Evolutionary conservation across 176 grass and related monocot species (phyloP), one percentile per base, ranked within the genome.

Genomic region (Aechmea fasciata): DNA sequence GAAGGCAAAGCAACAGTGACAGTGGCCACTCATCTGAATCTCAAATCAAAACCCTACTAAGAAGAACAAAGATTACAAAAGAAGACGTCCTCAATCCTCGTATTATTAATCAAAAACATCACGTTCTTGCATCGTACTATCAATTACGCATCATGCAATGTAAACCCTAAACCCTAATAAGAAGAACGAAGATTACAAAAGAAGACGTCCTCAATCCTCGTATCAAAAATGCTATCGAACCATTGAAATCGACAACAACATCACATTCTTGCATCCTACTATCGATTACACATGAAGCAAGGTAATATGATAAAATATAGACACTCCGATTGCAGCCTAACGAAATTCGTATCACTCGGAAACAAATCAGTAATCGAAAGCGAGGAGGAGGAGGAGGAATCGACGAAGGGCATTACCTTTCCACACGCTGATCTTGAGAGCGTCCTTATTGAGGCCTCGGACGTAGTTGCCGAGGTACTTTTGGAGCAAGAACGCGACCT

Each of bases 341-440:
- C n/a, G 41, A 41, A 41, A 41, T 10, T n/a, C 48, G 6, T 12
- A 26, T 51, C 6, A 11, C 49, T 23, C 14, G 48, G 49, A 52
- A 6, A 28, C 13, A 9, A 72, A 48, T 57, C 20, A 18, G 28
- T 11, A 6, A 11, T 4, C 33, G 3, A 18, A 14, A 7, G 22
- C 7, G 19, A 74, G 41, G 1, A 65, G 15, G 3, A 65, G 15
- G 3, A 50, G 9, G 52, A 25, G 19, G 11, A 63, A 47, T 47
- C 48, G 50, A 23, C 1, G 54, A 47, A 22, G 6, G 47, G 49
- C 3, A 50, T 83, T 49, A 97, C 93, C 93, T 92, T 85, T 79
- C 93, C 89, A 97, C 50, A 91, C 93, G 86, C 93, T 87, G 67
- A 97, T 97, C 79, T 97, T 97, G 54, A 97, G 93, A 22, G 86